These are phyloP conservation scores for Esteya vermicola DNA, from an alignment of 2,329 filamentous ascomycete species.

Conservation along the genomic window DNA sequence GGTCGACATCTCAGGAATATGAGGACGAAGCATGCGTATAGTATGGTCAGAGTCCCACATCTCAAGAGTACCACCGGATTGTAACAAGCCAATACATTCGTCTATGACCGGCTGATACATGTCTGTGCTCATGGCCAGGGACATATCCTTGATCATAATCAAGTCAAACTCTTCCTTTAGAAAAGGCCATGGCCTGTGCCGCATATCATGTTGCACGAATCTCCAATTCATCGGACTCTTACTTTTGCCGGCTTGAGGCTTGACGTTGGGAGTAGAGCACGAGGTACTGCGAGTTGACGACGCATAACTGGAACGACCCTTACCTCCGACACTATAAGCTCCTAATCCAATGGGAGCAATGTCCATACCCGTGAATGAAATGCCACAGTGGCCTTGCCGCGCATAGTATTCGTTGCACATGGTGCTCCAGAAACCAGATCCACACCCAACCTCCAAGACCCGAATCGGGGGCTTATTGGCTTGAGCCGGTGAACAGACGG, in stretches of 20 bases:
- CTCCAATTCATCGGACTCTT: slow-evolving; percentile 54
- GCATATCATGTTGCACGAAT: slow-evolving; percentile 79
- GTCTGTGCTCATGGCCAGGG: slow-evolving; percentile 47
- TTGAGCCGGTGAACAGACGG: slow-evolving; percentile 59
- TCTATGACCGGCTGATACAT: slow-evolving; percentile 44
- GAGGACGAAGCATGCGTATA: slow-evolving; percentile 69
- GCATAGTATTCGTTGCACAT: slow-evolving; percentile 72
- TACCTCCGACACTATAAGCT: neutral
- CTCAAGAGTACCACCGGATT: slow-evolving; percentile 66
- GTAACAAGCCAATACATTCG: slow-evolving; percentile 64
- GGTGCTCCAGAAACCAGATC: slow-evolving; percentile 79
- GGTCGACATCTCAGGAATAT: slow-evolving; percentile 40
- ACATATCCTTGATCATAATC: slow-evolving; percentile 76
- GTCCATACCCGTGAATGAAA: slow-evolving; percentile 73
- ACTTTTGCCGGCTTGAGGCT: slow-evolving; percentile 33
- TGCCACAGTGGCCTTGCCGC: slow-evolving; percentile 46
- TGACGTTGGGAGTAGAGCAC: neutral
- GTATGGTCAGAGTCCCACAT: slow-evolving; percentile 83
- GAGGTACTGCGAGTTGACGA: neutral
- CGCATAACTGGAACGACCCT: neutral
- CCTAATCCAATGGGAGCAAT: slow-evolving; percentile 44
- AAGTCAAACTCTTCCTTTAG: slow-evolving; percentile 70
- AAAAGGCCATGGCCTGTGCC: slow-evolving; percentile 63
- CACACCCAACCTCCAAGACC: slow-evolving; percentile 78
- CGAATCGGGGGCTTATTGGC: slow-evolving; percentile 54